Evolutionary conservation across 805 yeast species (phyloP), one percentile per base, ranked within the genome.

Genomic region (Saturnispora halmiae): DNA sequence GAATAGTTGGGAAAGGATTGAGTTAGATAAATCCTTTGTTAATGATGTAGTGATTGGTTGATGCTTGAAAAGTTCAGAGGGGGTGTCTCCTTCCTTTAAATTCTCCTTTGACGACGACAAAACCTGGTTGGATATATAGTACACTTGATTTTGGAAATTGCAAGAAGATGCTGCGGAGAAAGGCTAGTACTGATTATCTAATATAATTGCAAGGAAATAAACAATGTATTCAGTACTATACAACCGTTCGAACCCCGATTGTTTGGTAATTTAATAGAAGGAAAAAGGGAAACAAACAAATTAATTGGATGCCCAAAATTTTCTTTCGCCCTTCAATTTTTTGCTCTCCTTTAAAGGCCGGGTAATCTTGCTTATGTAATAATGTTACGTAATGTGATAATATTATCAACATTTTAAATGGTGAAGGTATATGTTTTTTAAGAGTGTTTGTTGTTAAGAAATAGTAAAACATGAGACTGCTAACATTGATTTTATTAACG

Each of bases 1-100:
- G 15, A 73, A 65, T 31, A 79, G 53, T 57, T 79, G 85, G 27
- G 76, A 69, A 43, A 68, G 53, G 34, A 69, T 58, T 38, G 73
- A 64, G 44, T 46, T 50, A 34, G 36, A 29, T 22, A 53, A 36
- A 32, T 48, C 52, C 35, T 41, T 42, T 15, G 49, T 24, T 24
- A 49, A 26, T 9, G 48, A 40, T 15, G 46, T 36, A 24, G 33
- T 39, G 11, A 34, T 26, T 16, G 38, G 25, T 22, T 34, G 24
- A 4, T 32, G 38, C 24, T 31, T 29, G 33, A 14, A 41, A 53
- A 57, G 58, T 55, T 52, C 38, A 27, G 33, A 27, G 34, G 58
- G 55, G 59, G 51, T 49, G 20, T 36, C 31, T 25, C 31, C 34
- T 32, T 40, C 45, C 51, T 54, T 44, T 15, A 20, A 20, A n/a